These are phyloP conservation scores for Cryphonectria radicalis DNA, from an alignment of 2,329 filamentous ascomycete species.

Conservation along the genomic window DNA sequence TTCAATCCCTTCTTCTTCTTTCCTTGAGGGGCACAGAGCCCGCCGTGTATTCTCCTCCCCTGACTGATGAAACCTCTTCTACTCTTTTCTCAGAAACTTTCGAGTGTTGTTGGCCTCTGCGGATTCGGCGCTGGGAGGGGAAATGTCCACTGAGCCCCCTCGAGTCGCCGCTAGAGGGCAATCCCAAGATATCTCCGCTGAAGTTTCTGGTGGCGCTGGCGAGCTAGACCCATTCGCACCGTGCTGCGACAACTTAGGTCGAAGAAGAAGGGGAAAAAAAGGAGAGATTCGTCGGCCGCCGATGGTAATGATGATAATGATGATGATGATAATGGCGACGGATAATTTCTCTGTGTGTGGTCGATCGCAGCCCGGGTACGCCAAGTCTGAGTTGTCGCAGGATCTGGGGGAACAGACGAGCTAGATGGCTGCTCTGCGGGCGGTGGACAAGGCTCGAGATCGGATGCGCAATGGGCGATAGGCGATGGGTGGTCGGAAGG, in stretches of 20 bases:
- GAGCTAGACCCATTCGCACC: conserved; percentile 28
- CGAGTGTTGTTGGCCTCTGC: background rate
- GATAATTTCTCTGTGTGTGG: background rate
- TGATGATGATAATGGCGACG: background rate
- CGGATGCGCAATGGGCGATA: background rate
- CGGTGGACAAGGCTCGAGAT: background rate
- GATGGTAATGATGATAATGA: background rate
- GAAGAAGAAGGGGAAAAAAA: background rate
- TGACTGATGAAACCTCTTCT: background rate
- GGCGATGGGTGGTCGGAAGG: background rate
- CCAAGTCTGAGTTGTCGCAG: background rate
- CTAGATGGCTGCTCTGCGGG: background rate
- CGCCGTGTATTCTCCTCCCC: background rate
- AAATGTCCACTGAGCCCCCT: background rate
- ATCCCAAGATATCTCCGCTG: conserved; percentile 23
- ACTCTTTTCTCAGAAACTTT: background rate
- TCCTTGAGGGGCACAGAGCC: background rate
- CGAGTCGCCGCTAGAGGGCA: conserved; percentile 15
- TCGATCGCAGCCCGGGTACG: background rate
- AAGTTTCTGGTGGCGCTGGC: conserved; percentile 15
- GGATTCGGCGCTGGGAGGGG: background rate
- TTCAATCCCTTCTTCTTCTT: background rate
- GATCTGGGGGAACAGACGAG: background rate
- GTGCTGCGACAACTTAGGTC: background rate
- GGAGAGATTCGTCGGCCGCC: background rate